Percentiles rank a stretch among this genome's conserved stretches.
These are phyloP conservation scores for Tetrahymena malaccensis DNA, from an alignment of 73 alveolate species.

Conservation along the genomic window DNA sequence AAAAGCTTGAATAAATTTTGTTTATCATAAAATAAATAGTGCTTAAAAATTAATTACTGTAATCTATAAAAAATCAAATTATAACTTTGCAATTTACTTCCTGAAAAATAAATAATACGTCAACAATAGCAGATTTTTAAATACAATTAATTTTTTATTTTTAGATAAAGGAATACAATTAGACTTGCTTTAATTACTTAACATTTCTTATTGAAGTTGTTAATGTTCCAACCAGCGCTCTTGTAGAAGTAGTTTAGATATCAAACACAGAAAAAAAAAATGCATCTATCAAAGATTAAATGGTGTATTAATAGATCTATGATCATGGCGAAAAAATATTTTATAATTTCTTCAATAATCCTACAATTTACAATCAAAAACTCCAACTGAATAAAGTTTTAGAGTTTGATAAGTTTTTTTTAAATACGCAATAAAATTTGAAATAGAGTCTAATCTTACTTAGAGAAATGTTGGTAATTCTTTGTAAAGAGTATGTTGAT, in stretches of 20 bases:
- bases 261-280: not conserved
- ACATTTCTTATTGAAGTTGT: not conserved
- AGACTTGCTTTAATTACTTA: not conserved
- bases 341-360: not conserved
- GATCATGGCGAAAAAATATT: not conserved
- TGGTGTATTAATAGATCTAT: not conserved
- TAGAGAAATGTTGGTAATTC: not conserved
- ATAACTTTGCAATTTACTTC: too few species aligned
- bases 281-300: not conserved
- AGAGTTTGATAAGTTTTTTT: not conserved
- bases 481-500: not conserved
- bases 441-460: not conserved
- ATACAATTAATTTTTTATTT: not conserved
- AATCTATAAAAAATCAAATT: too few species aligned
- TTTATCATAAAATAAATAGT: too few species aligned
- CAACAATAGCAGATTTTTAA: too few species aligned
- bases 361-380: not conserved
- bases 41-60: too few species aligned
- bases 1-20: too few species aligned
- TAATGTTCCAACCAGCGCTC: not conserved
- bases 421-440: not conserved
- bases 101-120: too few species aligned
- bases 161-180: not conserved
- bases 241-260: not conserved
- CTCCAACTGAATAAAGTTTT: not conserved